phyloP scores from a whole-genome alignment of 2,329 filamentous ascomycete genomes.

The Myriangium duriaei region DNA sequence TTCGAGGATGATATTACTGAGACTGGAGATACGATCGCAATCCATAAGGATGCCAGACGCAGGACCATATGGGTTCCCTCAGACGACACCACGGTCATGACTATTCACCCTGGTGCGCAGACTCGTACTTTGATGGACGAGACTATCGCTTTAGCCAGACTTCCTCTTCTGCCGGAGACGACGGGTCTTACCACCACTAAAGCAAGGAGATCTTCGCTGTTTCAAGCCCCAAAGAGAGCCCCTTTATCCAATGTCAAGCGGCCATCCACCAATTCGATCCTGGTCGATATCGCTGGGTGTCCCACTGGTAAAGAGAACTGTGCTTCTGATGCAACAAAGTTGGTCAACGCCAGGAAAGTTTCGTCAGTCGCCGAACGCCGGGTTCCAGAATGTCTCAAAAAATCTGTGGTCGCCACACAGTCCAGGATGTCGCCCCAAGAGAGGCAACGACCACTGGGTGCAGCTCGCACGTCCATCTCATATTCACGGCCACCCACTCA shows the following conservation, averaged over 20 bases:
- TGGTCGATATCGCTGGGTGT: constrained; percentile 3
- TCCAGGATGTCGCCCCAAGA: neutral
- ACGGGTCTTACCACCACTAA: neutral
- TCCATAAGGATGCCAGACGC: constrained; percentile 30
- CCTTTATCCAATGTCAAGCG: constrained; percentile 19
- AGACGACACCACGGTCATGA: constrained; percentile 39
- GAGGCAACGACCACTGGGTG: neutral
- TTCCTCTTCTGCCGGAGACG: neutral
- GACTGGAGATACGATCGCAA: constrained; percentile 3
- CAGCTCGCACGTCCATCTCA: too few relatives aligned
- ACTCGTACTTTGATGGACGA: constrained; percentile 20
- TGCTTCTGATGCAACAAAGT: neutral
- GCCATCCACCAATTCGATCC: neutral
- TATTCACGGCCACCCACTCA: too few relatives aligned
- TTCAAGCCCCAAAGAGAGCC: constrained; percentile 19
- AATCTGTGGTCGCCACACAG: neutral
- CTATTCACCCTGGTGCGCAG: constrained; percentile 38
- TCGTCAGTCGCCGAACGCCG: neutral
- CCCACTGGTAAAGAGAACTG: constrained; percentile 7
- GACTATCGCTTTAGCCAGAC: constrained; percentile 17
- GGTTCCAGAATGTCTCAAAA: too few relatives aligned
- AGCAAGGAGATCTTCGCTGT: constrained; percentile 7
- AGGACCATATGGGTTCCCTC: constrained; percentile 40
- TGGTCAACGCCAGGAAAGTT: neutral
- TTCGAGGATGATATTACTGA: constrained; percentile 8